Conservation (phyloP, 352 stramenopile genomes). For the Phytophthora podocarpi region DNA sequence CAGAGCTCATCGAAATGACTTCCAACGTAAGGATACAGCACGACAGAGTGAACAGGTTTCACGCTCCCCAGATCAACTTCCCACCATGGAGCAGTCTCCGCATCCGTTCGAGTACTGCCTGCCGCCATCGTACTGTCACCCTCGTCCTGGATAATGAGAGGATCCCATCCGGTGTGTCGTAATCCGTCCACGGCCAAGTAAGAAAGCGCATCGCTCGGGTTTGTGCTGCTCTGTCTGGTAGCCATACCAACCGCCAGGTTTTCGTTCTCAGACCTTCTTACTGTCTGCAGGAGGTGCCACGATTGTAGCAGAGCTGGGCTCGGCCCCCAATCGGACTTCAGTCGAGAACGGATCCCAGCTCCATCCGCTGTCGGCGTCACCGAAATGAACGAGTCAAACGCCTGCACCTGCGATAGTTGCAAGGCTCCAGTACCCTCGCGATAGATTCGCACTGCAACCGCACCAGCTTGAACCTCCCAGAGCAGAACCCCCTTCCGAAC, state of each 20-base stretch:
- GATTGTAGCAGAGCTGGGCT: constrained; percentile 37
- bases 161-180: constrained; percentile 42
- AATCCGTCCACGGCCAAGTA: constrained; percentile 61
- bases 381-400: constrained; percentile 51
- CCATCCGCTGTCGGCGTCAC: constrained; percentile 54
- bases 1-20: constrained; percentile 45
- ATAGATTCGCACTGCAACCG: constrained; percentile 59
- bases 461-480: constrained; percentile 51
- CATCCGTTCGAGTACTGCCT: constrained; percentile 53
- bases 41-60: constrained; percentile 50
- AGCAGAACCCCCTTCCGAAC: constrained; percentile 51
- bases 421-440: constrained; percentile 41
- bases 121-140: constrained; percentile 23
- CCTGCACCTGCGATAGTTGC: constrained; percentile 55
- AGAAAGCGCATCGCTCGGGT: constrained; percentile 37
- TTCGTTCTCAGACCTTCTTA: constrained; percentile 56
- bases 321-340: constrained; percentile 54
- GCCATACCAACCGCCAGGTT: constrained; percentile 67
- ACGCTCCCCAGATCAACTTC: constrained; percentile 64
- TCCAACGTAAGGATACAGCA: constrained; percentile 59
- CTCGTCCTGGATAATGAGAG: constrained; percentile 26
- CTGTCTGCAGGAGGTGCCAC: constrained; percentile 61
- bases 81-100: constrained; percentile 64
- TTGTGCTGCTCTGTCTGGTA: constrained; percentile 68
- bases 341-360: constrained; percentile 45